Conservation (phyloP, 2,329 filamentous ascomycete species). For the Hypoxylon sp. region DNA sequence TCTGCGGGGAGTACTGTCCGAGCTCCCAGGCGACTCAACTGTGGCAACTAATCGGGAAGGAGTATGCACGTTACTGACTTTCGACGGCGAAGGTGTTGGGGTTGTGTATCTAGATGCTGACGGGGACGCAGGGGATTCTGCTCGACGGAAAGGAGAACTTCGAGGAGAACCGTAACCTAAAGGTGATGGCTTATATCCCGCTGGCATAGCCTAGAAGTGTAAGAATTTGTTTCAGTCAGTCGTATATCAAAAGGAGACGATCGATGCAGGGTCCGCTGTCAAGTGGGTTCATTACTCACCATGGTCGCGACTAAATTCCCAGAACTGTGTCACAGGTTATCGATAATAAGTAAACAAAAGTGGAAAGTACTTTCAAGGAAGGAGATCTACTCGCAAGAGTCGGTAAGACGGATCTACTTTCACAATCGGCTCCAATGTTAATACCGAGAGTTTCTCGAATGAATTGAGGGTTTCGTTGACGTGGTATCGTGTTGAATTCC, state of each 20-base stretch:
- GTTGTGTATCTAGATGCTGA: constrained; percentile 76
- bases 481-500: constrained; percentile 15
- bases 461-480: neutral
- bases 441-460: constrained; percentile 2
- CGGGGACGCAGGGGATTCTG: constrained; percentile 76
- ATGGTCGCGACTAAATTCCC: constrained; percentile 46
- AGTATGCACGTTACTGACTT: constrained; percentile 60
- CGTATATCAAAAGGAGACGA: constrained; percentile 36
- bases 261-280: constrained; percentile 44
- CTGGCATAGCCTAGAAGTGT: constrained; percentile 64
- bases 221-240: constrained; percentile 38
- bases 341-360: constrained; percentile 41
- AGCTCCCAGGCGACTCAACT: constrained; percentile 57
- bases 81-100: constrained; percentile 73
- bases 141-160: constrained; percentile 74
- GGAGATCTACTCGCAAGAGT: constrained; percentile 5
- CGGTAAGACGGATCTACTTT: neutral
- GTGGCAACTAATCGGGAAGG: constrained; percentile 62
- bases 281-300: constrained; percentile 49
- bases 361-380: constrained; percentile 8
- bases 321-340: constrained; percentile 28
- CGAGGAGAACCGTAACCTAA: constrained; percentile 80
- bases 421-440: neutral
- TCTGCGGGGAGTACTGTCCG: constrained; percentile 53
- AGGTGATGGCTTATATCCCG: constrained; percentile 78